Base-by-base conservation (phyloP, 2,329 filamentous ascomycete genomes). In the Cordyceps javanica region DNA sequence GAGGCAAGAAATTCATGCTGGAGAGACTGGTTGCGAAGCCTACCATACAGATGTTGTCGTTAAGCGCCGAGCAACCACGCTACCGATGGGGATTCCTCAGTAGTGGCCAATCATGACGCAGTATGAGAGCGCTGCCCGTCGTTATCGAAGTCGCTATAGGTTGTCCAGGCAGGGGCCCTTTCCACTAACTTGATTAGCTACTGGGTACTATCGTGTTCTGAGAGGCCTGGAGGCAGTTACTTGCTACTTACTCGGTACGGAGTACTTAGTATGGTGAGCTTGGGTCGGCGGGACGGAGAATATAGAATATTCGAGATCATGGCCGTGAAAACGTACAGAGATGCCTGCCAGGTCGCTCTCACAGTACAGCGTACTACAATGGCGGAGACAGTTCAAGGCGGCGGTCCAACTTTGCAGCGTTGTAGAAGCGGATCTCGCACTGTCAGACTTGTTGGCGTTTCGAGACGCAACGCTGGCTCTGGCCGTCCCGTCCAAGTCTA, bases 31-130 rank as follows among this genome's bases (percentile, higher is more conserved):
- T 54, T 32, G 19, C 14, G n/a, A 14, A 26, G 14, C 25, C 32
- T 44, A 16, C 51, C 51, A 54, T 54, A 34, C 51, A 34, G 34
- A 21, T 34, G 26, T 39, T 54, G 26, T 44, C 11, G 32, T 50
- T 57, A 57, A 57, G 55, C 55, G 55, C 55, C 55, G 55, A 36
- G 55, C 45, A 48, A 44, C 14, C 26, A 57, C 55, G 45, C 55
- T 57, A 57, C 46, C 30, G 23, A 21, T n/a, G 5, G 19, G 28
- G 28, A 14, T 5, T 42, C 55, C 26, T 14, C 53, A 50, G 8
- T 49, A 51, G 38, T 34, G 28, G 11, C 55, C 55, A 57, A 57
- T 57, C 36, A 57, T 13, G 45, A 34, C 21, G 19, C 44, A 26
- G 19, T 19, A 36, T 3, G 14, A 2, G 14, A 34, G 44, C 21